Conservation (phyloP, 2,329 filamentous ascomycete species). For the Herpotrichia juniperi region DNA sequence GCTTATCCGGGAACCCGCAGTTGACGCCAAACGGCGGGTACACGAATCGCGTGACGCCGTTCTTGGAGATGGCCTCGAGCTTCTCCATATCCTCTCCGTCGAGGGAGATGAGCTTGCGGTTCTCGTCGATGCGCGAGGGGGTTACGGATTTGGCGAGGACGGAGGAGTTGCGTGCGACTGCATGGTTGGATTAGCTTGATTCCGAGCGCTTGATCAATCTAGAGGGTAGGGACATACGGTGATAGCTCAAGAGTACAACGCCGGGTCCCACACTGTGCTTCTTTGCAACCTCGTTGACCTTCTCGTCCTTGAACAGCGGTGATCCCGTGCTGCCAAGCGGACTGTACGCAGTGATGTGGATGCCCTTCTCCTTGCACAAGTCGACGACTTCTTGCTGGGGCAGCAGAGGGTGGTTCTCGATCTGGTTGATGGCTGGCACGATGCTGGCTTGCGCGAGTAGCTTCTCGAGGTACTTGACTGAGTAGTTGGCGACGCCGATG, state of each 20-base stretch:
- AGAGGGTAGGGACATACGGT: constrained; percentile 59
- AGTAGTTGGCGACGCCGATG: constrained; percentile 59
- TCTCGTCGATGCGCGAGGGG: constrained; percentile 70
- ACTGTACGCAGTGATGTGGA: constrained; percentile 74
- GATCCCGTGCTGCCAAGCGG: constrained; percentile 57
- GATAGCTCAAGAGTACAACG: constrained; percentile 72
- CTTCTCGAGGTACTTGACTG: constrained; percentile 54
- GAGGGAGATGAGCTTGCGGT: constrained; percentile 70
- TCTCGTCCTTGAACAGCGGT: constrained; percentile 55
- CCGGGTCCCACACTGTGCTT: constrained; percentile 57
- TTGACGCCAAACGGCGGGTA: constrained; percentile 58
- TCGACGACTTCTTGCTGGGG: constrained; percentile 76
- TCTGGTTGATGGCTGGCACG: constrained; percentile 72
- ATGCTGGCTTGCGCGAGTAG: constrained; percentile 66
- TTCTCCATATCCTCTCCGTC: constrained; percentile 67
- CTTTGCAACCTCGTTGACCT: constrained; percentile 55
- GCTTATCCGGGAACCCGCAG: constrained; percentile 57
- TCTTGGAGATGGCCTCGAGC: constrained; percentile 53
- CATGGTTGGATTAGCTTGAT: constrained; percentile 5
- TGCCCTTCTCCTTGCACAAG: constrained; percentile 70
- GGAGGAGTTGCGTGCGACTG: constrained; percentile 71
- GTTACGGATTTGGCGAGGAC: constrained; percentile 78
- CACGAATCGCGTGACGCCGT: constrained; percentile 53
- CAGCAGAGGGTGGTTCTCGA: constrained; percentile 74
- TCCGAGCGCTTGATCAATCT: background rate